Percentiles rank a stretch among this genome's conserved stretches.
phyloP scores from a whole-genome alignment of 805 yeast genomes.

The Vanderwaltozyma tropicalis region DNA sequence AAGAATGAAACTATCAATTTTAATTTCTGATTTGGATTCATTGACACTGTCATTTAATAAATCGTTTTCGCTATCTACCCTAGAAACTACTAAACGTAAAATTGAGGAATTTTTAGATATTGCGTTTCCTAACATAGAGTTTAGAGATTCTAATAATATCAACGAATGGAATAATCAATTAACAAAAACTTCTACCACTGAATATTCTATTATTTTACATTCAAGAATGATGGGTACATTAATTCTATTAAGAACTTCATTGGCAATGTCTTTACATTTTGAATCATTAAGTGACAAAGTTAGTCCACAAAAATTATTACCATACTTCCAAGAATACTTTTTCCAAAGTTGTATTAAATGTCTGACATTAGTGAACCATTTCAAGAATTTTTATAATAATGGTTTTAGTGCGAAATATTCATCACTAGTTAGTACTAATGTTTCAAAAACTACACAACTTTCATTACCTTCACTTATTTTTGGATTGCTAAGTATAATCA shows the following conservation, averaged over 20 bases:
- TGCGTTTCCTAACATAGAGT: conserved; percentile 7
- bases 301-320: conserved; percentile 2
- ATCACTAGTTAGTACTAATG: conserved; percentile 16
- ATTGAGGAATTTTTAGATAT: conserved; percentile 16
- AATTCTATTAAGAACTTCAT: conserved; percentile 20
- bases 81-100: conserved; percentile 15
- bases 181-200: conserved; percentile 1
- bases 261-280: conserved; percentile 22
- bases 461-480: conserved; percentile 21
- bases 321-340: conserved; percentile 17
- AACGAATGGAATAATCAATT: conserved; percentile 3
- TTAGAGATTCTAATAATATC: conserved; percentile 2
- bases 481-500: conserved; percentile 16
- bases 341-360: conserved; percentile 10
- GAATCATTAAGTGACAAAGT: conserved; percentile 7
- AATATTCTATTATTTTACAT: conserved; percentile 16
- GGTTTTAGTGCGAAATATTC: conserved; percentile 11
- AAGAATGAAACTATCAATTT: conserved; percentile 17
- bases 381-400: conserved; percentile 18
- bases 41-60: conserved; percentile 18
- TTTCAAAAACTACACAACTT: conserved; percentile 21
- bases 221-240: conserved; percentile 17
- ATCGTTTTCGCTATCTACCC: conserved; percentile 7
- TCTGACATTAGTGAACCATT: conserved; percentile 12
- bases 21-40: conserved; percentile 20